Base-by-base conservation (phyloP, 495 filamentous ascomycete genomes). In the Daldinia bambusicola region DNA sequence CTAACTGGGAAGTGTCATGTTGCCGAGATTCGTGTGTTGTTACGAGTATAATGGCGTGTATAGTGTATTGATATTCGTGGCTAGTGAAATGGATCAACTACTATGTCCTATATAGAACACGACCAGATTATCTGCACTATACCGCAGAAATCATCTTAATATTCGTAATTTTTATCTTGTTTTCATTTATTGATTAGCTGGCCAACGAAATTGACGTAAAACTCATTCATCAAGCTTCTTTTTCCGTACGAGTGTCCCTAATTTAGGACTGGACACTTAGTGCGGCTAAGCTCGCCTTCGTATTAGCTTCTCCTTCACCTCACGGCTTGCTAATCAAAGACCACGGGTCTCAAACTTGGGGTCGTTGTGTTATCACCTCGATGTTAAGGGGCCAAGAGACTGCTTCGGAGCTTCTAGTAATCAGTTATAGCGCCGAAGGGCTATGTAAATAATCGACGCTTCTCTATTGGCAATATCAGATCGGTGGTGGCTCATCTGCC, bases 401-500 rank as follows among this genome's bases (percentile, higher is more conserved):
- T 56, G 31, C 32, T 36, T 37, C 32, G 32, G 9, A 38, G 16
- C 53, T 56, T 53, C 32, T 12, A 12, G n/a, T 36, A 20, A n/a
- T 38, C 9, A 22, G 37, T 18, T 37, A 56, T 37, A 16, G 13
- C 14, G 9, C n/a, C 53, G 26, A 16, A 37, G 16, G 16, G 9
- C 14, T n/a, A 38, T 38, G n/a, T 6, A 56, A 32, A 32, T 16
- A 37, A 56, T 38, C 4, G n/a, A 4, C 22, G 32, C 43, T 45
- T 41, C 14, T 30, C 37, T 16, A 12, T 41, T 12, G 45, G 40
- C 26, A 36, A 65, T n/a, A 12, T 64, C 68, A 77, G 53, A 77
- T 74, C 9, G 75, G 75, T 32, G 75, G 75, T 12, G 75, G 68
- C 45, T 75, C 70, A 40, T 77, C 74, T 14, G 31, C 73, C 31